phyloP scores from a whole-genome alignment of 108 stramenopile species.

The Nitzschia inconspicua region DNA sequence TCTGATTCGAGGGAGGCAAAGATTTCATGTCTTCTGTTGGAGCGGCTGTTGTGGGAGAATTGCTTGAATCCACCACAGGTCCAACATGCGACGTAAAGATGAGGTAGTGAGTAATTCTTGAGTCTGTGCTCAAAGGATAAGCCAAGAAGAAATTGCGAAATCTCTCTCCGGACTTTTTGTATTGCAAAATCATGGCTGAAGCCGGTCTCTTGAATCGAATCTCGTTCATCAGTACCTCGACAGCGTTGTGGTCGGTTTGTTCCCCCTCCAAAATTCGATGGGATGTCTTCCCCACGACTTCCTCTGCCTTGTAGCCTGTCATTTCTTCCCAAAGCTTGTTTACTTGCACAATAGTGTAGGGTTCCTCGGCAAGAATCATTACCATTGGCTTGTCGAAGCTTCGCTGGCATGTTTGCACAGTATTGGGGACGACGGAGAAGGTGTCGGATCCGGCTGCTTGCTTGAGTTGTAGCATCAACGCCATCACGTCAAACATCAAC shows the following conservation, averaged over 20 bases:
- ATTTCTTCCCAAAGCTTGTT: slow-evolving; percentile 88
- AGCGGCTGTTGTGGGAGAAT: background rate
- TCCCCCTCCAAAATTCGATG: slow-evolving; percentile 69
- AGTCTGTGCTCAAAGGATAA: slow-evolving; percentile 83
- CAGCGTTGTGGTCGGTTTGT: slow-evolving; percentile 41
- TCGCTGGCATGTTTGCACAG: slow-evolving; percentile 79
- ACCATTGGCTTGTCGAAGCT: slow-evolving; percentile 82
- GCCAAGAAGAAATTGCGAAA: slow-evolving; percentile 61
- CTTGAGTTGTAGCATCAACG: slow-evolving; percentile 97
- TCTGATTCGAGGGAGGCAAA: too few species aligned
- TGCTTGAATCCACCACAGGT: slow-evolving; percentile 19
- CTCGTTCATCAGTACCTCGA: slow-evolving; percentile 64
- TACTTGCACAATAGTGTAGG: slow-evolving; percentile 86
- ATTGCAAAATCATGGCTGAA: slow-evolving; percentile 64
- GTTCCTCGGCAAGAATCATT: slow-evolving; percentile 79
- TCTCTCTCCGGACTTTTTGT: slow-evolving; percentile 58
- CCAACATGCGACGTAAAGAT: slow-evolving; percentile 60
- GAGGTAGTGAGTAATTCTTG: slow-evolving; percentile 79
- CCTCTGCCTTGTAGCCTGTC: slow-evolving; percentile 78
- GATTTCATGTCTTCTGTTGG: too few species aligned
- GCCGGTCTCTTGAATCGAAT: slow-evolving; percentile 77
- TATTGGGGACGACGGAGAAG: slow-evolving; percentile 85
- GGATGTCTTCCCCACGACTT: slow-evolving; percentile 78
- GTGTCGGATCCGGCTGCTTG: slow-evolving; percentile 80
- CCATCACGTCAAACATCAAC: slow-evolving; percentile 97